phyloP scores from a whole-genome alignment of 2,329 filamentous ascomycete species.

The Davidsoniella virescens region DNA sequence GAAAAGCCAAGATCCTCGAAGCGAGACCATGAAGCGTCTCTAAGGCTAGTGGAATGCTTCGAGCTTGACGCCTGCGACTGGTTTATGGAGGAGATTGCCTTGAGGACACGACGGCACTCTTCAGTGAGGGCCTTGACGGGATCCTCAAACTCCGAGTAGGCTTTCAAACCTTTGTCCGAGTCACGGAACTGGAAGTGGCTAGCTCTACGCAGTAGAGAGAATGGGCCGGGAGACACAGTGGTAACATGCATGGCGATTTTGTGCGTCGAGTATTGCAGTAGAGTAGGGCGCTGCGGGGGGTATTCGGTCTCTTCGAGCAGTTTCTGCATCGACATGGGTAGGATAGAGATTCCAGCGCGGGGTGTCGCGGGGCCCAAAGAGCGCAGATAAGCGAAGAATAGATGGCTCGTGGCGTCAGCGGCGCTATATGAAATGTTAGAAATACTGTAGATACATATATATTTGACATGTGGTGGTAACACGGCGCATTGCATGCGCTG shows the following conservation, averaged over 20 bases:
- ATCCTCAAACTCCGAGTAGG: slow-evolving; percentile 79
- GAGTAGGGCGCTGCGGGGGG: slow-evolving; percentile 59
- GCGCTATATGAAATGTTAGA: slow-evolving; percentile 36
- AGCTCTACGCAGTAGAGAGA: slow-evolving; percentile 72
- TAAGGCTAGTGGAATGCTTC: slow-evolving; percentile 54
- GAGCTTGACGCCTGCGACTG: slow-evolving; percentile 60
- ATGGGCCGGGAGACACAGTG: slow-evolving; percentile 84
- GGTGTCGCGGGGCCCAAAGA: slow-evolving; percentile 71
- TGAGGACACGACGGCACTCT: slow-evolving; percentile 81
- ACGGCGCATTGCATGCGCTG: no score
- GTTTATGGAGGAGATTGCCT: slow-evolving; percentile 75
- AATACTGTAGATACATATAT: neutral
- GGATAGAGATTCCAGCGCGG: slow-evolving; percentile 61
- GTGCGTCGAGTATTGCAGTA: slow-evolving; percentile 67
- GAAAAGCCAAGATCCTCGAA: slow-evolving; percentile 93
- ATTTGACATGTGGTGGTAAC: slow-evolving; percentile 3
- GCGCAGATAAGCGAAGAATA: slow-evolving; percentile 94
- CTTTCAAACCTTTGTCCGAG: slow-evolving; percentile 66
- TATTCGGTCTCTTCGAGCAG: slow-evolving; percentile 88
- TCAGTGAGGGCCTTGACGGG: slow-evolving; percentile 78
- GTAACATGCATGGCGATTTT: slow-evolving; percentile 96
- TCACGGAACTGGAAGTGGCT: slow-evolving; percentile 94
- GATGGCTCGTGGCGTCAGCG: slow-evolving; percentile 86
- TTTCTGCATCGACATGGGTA: slow-evolving; percentile 83
- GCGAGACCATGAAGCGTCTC: slow-evolving; percentile 86